Evolutionary conservation across 768 basidiomycete genomes (phyloP).

Genomic region (Piloderma croceum): DNA sequence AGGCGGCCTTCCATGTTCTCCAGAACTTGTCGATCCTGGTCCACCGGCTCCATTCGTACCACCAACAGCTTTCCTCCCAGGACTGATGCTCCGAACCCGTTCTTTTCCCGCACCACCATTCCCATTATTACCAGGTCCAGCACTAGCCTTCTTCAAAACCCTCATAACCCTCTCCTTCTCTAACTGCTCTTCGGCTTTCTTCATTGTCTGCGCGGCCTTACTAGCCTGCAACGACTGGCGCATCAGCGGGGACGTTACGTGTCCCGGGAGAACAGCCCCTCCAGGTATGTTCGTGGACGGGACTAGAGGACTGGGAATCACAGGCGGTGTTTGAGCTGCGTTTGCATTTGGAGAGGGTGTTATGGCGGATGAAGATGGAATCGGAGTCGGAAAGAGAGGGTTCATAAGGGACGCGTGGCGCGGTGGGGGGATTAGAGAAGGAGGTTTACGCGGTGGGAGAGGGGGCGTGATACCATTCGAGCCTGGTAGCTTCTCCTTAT

Average conservation of each 20-base stretch:
- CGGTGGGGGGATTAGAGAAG: slow-evolving; percentile 32
- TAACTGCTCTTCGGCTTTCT: slow-evolving; percentile 60
- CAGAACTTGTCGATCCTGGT: no score
- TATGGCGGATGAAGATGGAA: slow-evolving; percentile 9
- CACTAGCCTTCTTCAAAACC: slow-evolving; percentile 57
- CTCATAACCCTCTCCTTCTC: slow-evolving; percentile 67
- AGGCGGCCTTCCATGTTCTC: no score
- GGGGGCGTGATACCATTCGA: slow-evolving; percentile 30
- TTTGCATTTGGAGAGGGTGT: no score
- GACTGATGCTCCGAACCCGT: no score
- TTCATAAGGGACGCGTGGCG: slow-evolving; percentile 27
- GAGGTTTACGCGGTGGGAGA: slow-evolving; percentile 47
- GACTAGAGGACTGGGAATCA: no score
- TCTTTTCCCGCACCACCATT: no score
- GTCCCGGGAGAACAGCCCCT: no score
- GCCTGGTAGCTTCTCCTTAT: no score
- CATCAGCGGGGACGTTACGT: slow-evolving; percentile 62
- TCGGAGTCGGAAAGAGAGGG: slow-evolving; percentile 16
- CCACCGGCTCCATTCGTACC: no score
- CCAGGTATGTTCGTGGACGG: no score
- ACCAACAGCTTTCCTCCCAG: no score
- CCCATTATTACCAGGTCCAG: background rate
- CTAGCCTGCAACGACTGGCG: slow-evolving; percentile 69
- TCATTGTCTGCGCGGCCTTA: slow-evolving; percentile 64
- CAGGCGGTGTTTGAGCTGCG: no score